Percentiles rank a stretch among this genome's conserved stretches.
These are phyloP conservation scores for Chenopodium suecicum DNA, from an alignment of 148 eudicot genomes.

Conservation along the genomic window DNA sequence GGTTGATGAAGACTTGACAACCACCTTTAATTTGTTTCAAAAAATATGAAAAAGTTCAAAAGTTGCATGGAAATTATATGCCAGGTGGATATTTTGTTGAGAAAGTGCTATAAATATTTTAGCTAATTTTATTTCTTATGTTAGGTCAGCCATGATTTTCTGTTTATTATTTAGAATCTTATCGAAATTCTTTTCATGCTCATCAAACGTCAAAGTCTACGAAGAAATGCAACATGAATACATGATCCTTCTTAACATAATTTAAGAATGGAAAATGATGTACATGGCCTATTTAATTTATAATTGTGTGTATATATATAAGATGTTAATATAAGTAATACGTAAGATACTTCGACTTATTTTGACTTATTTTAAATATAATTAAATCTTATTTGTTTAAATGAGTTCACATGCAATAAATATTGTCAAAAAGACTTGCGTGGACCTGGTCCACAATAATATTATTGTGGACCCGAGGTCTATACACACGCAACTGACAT, in stretches of 20 bases:
- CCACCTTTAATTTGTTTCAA: background rate
- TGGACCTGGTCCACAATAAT: too few relatives aligned
- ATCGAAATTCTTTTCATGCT: background rate
- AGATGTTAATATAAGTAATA: too few relatives aligned
- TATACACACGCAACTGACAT: too few relatives aligned
- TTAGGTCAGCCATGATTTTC: background rate
- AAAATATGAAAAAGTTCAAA: background rate
- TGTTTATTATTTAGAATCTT: background rate
- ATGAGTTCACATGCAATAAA: too few relatives aligned
- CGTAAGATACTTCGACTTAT: too few relatives aligned
- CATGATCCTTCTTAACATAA: background rate
- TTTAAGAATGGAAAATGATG: background rate
- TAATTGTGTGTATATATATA: too few relatives aligned
- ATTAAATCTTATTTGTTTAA: too few relatives aligned
- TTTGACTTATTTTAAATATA: too few relatives aligned
- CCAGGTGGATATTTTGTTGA: background rate
- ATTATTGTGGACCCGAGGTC: too few relatives aligned
- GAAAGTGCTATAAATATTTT: background rate
- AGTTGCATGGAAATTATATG: background rate
- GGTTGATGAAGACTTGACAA: background rate
- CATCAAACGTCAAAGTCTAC: background rate
- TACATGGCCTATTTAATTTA: too few relatives aligned
- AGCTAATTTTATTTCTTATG: background rate
- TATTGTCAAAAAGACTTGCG: too few relatives aligned
- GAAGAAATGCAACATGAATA: background rate